Evolutionary conservation across 768 basidiomycete species (phyloP).

Genomic region (Termitomyces sp.): DNA sequence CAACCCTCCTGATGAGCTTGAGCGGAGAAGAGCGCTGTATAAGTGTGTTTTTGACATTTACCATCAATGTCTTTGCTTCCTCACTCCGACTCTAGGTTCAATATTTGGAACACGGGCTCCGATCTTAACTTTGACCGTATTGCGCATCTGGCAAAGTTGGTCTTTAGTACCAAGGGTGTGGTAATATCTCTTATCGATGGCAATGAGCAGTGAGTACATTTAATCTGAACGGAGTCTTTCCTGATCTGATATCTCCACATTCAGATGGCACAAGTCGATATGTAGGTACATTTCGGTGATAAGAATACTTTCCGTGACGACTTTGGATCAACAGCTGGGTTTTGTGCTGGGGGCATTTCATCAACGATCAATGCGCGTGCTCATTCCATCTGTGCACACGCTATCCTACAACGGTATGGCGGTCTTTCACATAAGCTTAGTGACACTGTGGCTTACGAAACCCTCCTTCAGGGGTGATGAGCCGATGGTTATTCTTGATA

Average conservation of each 20-base stretch:
- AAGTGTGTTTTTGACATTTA: constrained; percentile 45
- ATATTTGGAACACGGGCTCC: constrained; percentile 80
- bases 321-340: background rate
- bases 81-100: constrained; percentile 51
- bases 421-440: background rate
- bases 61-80: background rate
- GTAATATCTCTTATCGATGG: constrained; percentile 80
- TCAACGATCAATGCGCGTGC: constrained; percentile 41
- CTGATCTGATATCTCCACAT: background rate
- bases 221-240: background rate
- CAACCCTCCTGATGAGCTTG: constrained; percentile 78
- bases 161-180: constrained; percentile 87
- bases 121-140: constrained; percentile 94
- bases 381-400: constrained; percentile 78
- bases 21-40: constrained; percentile 79
- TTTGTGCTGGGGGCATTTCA: constrained; percentile 38
- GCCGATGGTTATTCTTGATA: constrained; percentile 81
- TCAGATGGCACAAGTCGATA: constrained; percentile 86
- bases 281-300: constrained; percentile 40
- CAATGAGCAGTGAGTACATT: constrained; percentile 63
- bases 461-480: constrained; percentile 61
- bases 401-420: constrained; percentile 69
- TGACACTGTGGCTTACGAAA: background rate
- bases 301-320: background rate
- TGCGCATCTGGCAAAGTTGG: constrained; percentile 86